Base-by-base conservation (phyloP, 208 protist species). In the Trypanosomatidae sp. region DNA sequence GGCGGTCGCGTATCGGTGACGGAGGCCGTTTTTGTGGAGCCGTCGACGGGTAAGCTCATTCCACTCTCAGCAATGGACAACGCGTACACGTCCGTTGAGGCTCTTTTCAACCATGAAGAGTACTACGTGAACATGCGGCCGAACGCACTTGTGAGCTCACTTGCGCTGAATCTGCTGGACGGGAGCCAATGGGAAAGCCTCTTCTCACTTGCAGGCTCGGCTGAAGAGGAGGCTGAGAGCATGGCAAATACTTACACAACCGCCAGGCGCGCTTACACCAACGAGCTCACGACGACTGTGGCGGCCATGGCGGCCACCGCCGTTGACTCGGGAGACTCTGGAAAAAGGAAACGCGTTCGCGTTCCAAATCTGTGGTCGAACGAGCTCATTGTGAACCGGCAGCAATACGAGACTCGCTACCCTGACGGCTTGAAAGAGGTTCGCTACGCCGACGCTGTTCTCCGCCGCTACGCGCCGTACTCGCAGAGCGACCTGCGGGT, bases 61-160 rank as follows among this genome's bases (percentile, higher is more conserved):
- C 66, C 82, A 0, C 58, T 82, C 15, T 52, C 65, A 2, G 73
- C 72, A 15, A 77, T 82, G 3, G 85, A 92, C 50, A 47, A 66
- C 9, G 75, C 77, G 36, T 98, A 98, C 82, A 85, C 83, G 0
- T 89, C 87, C 10, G 80, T 98, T 33, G 95, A 98, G 69, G 62
- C 81, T 10, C 62, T 98, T 36, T 98, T 98, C 78, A 97, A 96
- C 72, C 73, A 95, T 33, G 74, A 80, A 39, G 93, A 98, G 66
- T 97, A 97, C 66, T 97, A 85, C 49, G 87, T 98, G 1, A 98
- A 98, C 53, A 82, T 98, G 64, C 73, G 76, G 25, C 80, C 81
- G 3, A 76, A 80, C 17, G 71, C 81, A 0, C 74, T 83, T n/a
- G 87, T 89, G 50, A 95, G 84, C 75, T 49, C 77, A 3, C 80